A percentile compares a stretch with the other conserved stretches of the same genome.
Evolutionary conservation across 2,329 filamentous ascomycete species (phyloP).

Genomic region (Microcera coccophila): DNA sequence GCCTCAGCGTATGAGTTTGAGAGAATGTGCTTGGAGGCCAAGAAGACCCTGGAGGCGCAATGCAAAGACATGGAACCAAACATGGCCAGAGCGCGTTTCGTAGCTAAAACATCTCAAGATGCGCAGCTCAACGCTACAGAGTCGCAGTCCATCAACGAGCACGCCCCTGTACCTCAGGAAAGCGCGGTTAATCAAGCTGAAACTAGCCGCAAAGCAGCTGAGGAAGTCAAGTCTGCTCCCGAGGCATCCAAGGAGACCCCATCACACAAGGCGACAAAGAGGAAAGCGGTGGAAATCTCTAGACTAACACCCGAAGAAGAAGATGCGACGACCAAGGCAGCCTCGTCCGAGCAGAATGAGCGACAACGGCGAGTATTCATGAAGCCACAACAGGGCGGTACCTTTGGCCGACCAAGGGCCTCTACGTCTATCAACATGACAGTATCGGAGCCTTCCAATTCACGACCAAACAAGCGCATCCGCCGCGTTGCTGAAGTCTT

Average conservation of each 20-base stretch:
- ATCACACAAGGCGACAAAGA: slow-evolving; percentile 16
- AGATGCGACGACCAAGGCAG: not conserved
- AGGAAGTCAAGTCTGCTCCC: too few relatives aligned
- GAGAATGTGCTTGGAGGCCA: not conserved
- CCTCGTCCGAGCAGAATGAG: not conserved
- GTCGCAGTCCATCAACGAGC: not conserved
- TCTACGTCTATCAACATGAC: not conserved
- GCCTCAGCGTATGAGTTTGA: not conserved
- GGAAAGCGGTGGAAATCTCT: slow-evolving; percentile 30
- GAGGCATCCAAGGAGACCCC: too few relatives aligned
- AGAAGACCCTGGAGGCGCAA: not conserved
- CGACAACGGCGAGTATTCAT: not conserved
- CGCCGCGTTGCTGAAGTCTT: slow-evolving; percentile 34
- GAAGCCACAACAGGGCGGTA: not conserved
- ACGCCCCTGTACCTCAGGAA: not conserved
- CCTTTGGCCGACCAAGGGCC: not conserved
- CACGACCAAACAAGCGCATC: slow-evolving; percentile 29
- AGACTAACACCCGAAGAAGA: slow-evolving; percentile 14
- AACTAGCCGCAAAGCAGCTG: not conserved
- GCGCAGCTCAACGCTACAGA: too few relatives aligned
- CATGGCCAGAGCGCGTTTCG: not conserved
- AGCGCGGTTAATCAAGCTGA: not conserved
- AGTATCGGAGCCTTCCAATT: not conserved
- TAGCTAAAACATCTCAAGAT: too few relatives aligned
- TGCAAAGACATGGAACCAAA: not conserved